Base-by-base conservation (phyloP, 75 land plant genomes). In the Cunninghamia lanceolata region DNA sequence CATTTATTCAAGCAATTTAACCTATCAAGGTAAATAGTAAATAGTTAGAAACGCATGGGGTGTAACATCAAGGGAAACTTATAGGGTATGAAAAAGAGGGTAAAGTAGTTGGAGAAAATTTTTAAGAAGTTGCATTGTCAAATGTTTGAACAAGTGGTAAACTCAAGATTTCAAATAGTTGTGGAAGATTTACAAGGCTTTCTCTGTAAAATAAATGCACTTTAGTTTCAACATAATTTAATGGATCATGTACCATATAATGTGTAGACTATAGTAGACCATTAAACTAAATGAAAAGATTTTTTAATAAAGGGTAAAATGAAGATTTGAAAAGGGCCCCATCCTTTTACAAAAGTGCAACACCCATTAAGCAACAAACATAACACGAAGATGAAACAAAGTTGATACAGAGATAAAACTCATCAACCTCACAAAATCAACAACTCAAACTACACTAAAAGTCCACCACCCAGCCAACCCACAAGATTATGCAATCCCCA, bases 51-150 rank as follows among this genome's bases (percentile, higher is more conserved):
- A n/a, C n/a, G n/a, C n/a, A n/a, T n/a, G n/a, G n/a, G n/a, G n/a
- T n/a, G n/a, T n/a, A n/a, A n/a, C n/a, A n/a, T n/a, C n/a, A 90
- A 84, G 84, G 90, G 88, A 9, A 88, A 92, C 77, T 32, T 93
- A 56, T 88, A 92, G 82, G 90, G 88, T 54, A 95, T 95, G 97
- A 94, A 95, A 73, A 88, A 90, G 90, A 94, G 89, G 78, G 94
- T 95, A 50, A 73, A 85, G 85, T 95, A 95, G 85, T 42, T 95
- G 82, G 97, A 95, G 88, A 95, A 94, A 88, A 79, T 91, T n/a
- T 95, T 94, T 84, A 86, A 85, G 71, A 91, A 88, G 63, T 88
- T 94, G 94, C 92, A 93, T 85, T 86, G 86, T 34, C 93, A 93
- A 71, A 94, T 94, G 95, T 53, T 91, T 56, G 92, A 93, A 54